These are phyloP conservation scores for Malassezia brasiliensis DNA, from an alignment of 1,284 basidiomycete genomes.

Conservation along the genomic window DNA sequence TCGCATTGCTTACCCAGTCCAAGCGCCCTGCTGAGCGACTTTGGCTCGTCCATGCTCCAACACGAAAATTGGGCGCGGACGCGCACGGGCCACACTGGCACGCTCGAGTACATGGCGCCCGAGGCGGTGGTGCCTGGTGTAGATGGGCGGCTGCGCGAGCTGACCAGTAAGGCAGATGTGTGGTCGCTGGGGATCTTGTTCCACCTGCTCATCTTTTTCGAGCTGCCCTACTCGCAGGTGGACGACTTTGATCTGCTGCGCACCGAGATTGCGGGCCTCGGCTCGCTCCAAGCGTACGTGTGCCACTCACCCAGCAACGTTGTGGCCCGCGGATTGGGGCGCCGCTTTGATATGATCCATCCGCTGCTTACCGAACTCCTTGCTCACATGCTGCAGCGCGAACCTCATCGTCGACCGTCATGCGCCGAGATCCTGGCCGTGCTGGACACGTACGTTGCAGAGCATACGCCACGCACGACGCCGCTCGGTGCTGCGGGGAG, in stretches of 20 bases:
- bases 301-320: background rate
- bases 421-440: conserved; percentile 3
- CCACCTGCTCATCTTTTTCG: conserved; percentile 78
- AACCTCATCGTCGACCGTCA: conserved; percentile 7
- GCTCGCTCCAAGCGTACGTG: conserved; percentile 54
- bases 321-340: background rate
- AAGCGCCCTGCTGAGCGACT: conserved; percentile 77
- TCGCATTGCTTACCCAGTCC: conserved; percentile 28
- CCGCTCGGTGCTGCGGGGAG: no score
- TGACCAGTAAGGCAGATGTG: conserved; percentile 65
- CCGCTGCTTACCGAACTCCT: conserved; percentile 3
- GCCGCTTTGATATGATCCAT: background rate
- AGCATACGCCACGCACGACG: background rate
- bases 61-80: conserved; percentile 32
- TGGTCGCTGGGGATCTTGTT: conserved; percentile 64
- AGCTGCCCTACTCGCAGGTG: conserved; percentile 50
- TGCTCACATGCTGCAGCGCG: conserved; percentile 3
- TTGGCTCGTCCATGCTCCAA: conserved; percentile 63
- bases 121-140: conserved; percentile 59
- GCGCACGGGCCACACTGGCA: conserved; percentile 77
- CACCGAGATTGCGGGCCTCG: conserved; percentile 63
- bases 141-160: conserved; percentile 59
- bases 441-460: background rate
- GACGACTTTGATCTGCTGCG: conserved; percentile 62
- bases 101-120: conserved; percentile 64